Evolutionary conservation across 257 asterid genomes (phyloP).

Genomic region (Parsonsia alboflavescens): DNA sequence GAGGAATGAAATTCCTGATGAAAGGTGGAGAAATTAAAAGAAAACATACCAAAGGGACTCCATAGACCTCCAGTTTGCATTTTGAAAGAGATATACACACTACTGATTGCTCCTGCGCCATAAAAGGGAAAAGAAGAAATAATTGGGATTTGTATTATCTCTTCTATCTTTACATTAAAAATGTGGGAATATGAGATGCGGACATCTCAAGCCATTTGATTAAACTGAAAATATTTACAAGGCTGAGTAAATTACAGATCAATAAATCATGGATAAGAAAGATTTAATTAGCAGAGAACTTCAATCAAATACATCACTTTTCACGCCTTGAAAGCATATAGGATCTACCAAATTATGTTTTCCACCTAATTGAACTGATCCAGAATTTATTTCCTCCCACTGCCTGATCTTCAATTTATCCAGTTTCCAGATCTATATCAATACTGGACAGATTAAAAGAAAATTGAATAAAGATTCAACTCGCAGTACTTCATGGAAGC

Average conservation of each 20-base stretch:
- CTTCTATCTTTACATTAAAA: neutral
- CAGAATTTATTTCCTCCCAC: neutral
- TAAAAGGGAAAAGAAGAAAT: constrained; percentile 40
- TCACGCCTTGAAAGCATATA: neutral
- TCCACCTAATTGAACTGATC: neutral
- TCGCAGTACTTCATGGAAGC: neutral
- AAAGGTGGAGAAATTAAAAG: constrained; percentile 28
- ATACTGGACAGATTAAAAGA: neutral
- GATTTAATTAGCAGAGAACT: neutral
- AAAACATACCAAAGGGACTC: constrained; percentile 62
- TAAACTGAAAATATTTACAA: neutral
- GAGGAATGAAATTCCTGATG: neutral
- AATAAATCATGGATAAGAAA: neutral
- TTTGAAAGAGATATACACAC: constrained; percentile 35
- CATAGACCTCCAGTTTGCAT: constrained; percentile 40
- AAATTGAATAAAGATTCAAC: neutral
- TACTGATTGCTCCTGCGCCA: constrained; percentile 67
- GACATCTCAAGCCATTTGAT: neutral
- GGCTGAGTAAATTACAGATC: neutral
- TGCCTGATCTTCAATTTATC: neutral
- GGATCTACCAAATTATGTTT: neutral
- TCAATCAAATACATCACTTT: neutral
- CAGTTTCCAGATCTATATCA: neutral
- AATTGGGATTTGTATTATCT: constrained; percentile 46
- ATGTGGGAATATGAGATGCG: neutral